Evolutionary conservation across 768 basidiomycete genomes (phyloP), one percentile per base, ranked within the genome.

Genomic region (Mycena capillaripes): DNA sequence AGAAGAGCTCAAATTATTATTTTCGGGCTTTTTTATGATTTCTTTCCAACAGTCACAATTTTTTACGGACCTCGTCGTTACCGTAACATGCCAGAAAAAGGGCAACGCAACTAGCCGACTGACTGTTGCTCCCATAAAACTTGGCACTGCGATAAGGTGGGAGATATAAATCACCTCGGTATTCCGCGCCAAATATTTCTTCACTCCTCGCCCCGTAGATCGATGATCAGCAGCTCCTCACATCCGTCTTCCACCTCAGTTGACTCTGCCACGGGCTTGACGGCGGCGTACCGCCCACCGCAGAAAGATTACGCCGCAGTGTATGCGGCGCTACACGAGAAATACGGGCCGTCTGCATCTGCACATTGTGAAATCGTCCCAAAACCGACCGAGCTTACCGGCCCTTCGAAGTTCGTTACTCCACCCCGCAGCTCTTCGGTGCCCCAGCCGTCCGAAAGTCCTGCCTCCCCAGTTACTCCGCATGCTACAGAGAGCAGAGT

Each of bases 241-340:
- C 11, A 25, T 19, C 23, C 23, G n/a, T 38, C 56, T 3, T 38
- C n/a, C n/a, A 12, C n/a, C 36, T 25, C 34, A 12, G 34, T 38
- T 27, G 70, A 61, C 14, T 76, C 77, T 3, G 71, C 73, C 14
- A 72, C 75, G 8, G 75, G 72, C 48, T 67, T 76, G 23, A 69
- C 56, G 34, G 27, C 58, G 17, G 29, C 34, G n/a, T 68, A 44
- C 2, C 52, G 67, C 30, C 67, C 52, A 10, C 78, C 77, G 25
- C 77, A 70, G 17, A 84, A 84, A 60, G 81, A 85, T 60, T 84
- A 79, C 62, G 78, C 79, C 17, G 82, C 80, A 2, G 84, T 84
- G 3, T 70, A 84, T 4, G 81, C 78, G 9, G 71, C 79, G 2
- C 72, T 84, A n/a, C 83, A 84, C 59, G 59, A 81, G 1, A 75